Percentiles rank a stretch among this genome's conserved stretches.
phyloP scores from a whole-genome alignment of 805 yeast genomes.

The Candida manassasensis region DNA sequence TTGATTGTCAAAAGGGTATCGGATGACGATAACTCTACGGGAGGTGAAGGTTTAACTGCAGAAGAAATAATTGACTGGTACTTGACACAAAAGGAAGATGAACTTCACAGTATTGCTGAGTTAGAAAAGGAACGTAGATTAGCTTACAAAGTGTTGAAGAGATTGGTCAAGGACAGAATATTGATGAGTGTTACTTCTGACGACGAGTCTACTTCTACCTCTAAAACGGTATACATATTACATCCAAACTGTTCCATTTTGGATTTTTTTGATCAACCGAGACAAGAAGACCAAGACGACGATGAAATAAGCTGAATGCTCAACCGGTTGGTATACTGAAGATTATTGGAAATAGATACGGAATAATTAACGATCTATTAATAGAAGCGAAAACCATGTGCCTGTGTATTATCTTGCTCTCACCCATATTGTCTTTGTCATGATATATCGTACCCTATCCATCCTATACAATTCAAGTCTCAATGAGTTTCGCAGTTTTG shows the following conservation, averaged over 20 bases:
- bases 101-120: slow-evolving; percentile 63
- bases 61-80: slow-evolving; percentile 77
- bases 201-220: slow-evolving; percentile 25
- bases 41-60: slow-evolving; percentile 60
- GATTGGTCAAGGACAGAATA: slow-evolving; percentile 80
- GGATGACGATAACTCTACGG: slow-evolving; percentile 47
- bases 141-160: slow-evolving; percentile 73
- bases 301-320: slow-evolving; percentile 11
- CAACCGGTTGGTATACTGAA: too few species aligned
- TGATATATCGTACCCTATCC: too few species aligned
- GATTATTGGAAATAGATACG: too few species aligned
- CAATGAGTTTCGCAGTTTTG: slow-evolving; percentile 1
- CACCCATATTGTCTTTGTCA: too few species aligned
- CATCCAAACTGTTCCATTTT: slow-evolving; percentile 84
- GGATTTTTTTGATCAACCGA: slow-evolving; percentile 51
- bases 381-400: too few species aligned
- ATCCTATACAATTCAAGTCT: too few species aligned
- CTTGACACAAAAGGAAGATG: slow-evolving; percentile 66
- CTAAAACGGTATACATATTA: slow-evolving; percentile 34
- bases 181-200: slow-evolving; percentile 51
- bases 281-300: slow-evolving; percentile 15
- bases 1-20: slow-evolving; percentile 60
- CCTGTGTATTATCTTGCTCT: too few species aligned
- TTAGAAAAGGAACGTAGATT: slow-evolving; percentile 65
- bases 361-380: too few species aligned